Evolutionary conservation across 1,284 basidiomycete genomes (phyloP).

Genomic region (Singerocomus rubriflavus): DNA sequence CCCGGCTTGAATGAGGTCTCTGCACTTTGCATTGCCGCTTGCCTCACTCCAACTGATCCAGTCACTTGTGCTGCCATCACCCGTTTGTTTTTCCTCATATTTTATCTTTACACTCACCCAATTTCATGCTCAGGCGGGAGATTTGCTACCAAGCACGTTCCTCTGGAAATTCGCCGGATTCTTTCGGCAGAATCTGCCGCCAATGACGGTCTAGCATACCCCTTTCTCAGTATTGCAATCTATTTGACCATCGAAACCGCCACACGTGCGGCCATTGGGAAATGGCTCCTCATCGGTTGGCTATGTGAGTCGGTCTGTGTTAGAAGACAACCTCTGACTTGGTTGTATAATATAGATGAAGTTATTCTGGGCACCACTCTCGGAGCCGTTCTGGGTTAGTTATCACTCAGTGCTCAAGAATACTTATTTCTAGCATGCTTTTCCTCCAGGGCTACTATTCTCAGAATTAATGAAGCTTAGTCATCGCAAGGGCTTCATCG

Average conservation of each 20-base stretch:
- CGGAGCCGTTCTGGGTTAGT: constrained; percentile 68
- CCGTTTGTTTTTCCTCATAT: constrained; percentile 17
- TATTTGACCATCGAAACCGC: constrained; percentile 79
- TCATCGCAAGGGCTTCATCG: constrained; percentile 74
- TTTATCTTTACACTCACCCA: constrained; percentile 21
- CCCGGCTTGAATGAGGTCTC: constrained; percentile 69
- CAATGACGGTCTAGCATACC: constrained; percentile 88
- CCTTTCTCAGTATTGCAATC: constrained; percentile 85
- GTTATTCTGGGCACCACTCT: constrained; percentile 79
- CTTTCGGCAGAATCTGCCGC: constrained; percentile 91
- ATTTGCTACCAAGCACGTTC: constrained; percentile 88
- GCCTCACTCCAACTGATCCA: constrained; percentile 93
- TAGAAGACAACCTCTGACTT: background rate
- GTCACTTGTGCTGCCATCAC: constrained; percentile 55
- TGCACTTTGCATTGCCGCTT: constrained; percentile 84
- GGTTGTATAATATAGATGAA: constrained; percentile 56
- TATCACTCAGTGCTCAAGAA: background rate
- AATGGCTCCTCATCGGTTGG: constrained; percentile 84
- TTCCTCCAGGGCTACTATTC: constrained; percentile 57
- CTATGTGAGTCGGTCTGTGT: constrained; percentile 48
- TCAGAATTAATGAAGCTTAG: constrained; percentile 82
- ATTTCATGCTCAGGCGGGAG: constrained; percentile 69
- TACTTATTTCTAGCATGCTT: constrained; percentile 1
- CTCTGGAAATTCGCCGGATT: constrained; percentile 77
- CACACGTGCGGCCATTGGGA: constrained; percentile 59